Conservation (phyloP, 1,284 basidiomycete species). For the Phlebopus sp. region DNA sequence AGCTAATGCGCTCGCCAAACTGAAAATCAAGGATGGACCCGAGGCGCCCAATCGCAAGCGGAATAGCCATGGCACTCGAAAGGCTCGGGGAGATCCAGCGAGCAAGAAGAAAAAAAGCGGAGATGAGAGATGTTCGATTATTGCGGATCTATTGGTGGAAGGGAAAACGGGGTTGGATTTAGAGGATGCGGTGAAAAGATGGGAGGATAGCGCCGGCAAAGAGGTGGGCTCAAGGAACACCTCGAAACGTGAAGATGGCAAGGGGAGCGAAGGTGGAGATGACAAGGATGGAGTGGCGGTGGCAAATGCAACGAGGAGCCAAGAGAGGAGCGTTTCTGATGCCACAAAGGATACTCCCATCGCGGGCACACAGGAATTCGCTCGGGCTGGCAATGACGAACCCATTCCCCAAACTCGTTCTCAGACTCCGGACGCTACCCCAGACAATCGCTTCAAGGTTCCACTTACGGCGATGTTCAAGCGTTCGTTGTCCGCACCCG, state of each 20-base stretch:
- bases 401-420: constrained; percentile 26
- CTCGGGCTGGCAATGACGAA: constrained; percentile 9
- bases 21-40: constrained; percentile 39
- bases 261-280: constrained; percentile 21
- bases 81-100: constrained; percentile 32
- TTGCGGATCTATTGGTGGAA: constrained; percentile 49
- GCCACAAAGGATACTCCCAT: not conserved
- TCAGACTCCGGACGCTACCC: constrained; percentile 28
- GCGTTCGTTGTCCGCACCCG: constrained; percentile 55
- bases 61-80: constrained; percentile 37
- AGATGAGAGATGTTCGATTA: constrained; percentile 40
- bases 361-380: constrained; percentile 2
- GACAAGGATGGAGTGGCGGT: constrained; percentile 17
- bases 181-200: constrained; percentile 46
- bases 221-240: constrained; percentile 7
- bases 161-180: constrained; percentile 50
- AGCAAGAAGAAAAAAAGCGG: constrained; percentile 27
- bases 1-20: constrained; percentile 52
- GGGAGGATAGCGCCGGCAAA: constrained; percentile 22
- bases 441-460: constrained; percentile 39
- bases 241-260: constrained; percentile 5
- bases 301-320: constrained; percentile 14
- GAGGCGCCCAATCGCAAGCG: constrained; percentile 35
- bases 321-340: constrained; percentile 7
- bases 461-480: constrained; percentile 59